These are phyloP conservation scores for Leccinellum rugosiceps DNA, from an alignment of 768 basidiomycete species.

Conservation along the genomic window DNA sequence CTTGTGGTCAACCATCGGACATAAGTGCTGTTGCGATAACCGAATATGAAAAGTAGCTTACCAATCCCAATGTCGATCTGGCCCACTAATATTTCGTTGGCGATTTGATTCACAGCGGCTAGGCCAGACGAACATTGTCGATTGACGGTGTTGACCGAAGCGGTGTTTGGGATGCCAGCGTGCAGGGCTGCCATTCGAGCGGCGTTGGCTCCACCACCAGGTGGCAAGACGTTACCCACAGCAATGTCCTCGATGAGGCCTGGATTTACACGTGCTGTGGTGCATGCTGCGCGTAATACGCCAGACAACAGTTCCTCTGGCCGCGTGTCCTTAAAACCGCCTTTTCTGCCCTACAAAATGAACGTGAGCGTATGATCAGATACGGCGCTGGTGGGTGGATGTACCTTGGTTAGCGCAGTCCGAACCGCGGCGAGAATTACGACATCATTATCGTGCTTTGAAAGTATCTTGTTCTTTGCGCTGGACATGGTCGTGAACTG, in stretches of 20 bases:
- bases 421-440: constrained; percentile 88
- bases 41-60: constrained; percentile 31
- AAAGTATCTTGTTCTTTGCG: constrained; percentile 58
- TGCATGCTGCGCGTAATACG: constrained; percentile 72
- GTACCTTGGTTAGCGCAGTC: constrained; percentile 88
- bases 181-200: constrained; percentile 87
- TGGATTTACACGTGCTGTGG: constrained; percentile 68
- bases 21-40: neutral
- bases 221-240: constrained; percentile 86
- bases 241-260: constrained; percentile 78
- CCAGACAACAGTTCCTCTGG: constrained; percentile 80
- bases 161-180: constrained; percentile 78
- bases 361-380: neutral
- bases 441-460: constrained; percentile 80
- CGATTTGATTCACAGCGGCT: constrained; percentile 77
- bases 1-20: constrained; percentile 33
- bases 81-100: constrained; percentile 71
- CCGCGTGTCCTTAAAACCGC: constrained; percentile 87
- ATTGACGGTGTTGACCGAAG: constrained; percentile 80
- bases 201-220: constrained; percentile 75
- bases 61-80: constrained; percentile 91
- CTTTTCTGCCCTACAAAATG: constrained; percentile 63
- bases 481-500: constrained; percentile 19
- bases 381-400: neutral
- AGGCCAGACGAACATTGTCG: constrained; percentile 89